phyloP scores from a whole-genome alignment of 129 eudicot species.

The Logfia minima region DNA sequence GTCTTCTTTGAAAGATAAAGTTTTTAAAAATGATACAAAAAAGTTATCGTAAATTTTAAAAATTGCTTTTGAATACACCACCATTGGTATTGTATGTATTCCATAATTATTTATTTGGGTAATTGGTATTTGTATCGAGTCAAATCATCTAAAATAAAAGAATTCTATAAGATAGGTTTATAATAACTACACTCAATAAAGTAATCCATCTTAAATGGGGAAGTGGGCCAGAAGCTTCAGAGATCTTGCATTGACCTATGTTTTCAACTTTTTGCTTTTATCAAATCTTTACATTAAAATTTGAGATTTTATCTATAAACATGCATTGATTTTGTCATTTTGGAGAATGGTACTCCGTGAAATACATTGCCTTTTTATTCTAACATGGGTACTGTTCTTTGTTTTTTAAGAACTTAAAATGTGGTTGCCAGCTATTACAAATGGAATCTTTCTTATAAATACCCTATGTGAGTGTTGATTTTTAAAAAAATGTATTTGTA shows the following conservation, averaged over 20 bases:
- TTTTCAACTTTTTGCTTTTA: neutral
- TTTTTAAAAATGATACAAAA: neutral
- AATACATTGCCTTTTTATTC: neutral
- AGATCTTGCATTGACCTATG: constrained; percentile 10
- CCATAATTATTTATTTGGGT: no score
- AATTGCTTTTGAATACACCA: neutral
- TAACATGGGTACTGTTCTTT: neutral
- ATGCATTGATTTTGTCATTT: neutral
- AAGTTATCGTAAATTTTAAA: neutral
- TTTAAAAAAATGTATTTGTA: neutral
- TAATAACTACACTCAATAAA: constrained; percentile 4
- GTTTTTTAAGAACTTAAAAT: neutral
- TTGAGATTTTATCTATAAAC: neutral
- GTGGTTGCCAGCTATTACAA: constrained; percentile 19
- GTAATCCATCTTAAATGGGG: constrained; percentile 14
- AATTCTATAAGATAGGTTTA: neutral
- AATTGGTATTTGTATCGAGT: no score
- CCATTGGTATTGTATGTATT: no score
- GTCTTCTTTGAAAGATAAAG: no score
- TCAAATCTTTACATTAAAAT: neutral
- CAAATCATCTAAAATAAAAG: no score
- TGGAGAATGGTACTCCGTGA: constrained; percentile 12
- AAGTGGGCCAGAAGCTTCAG: constrained; percentile 17
- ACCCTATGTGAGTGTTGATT: neutral
- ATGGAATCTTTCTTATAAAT: constrained; percentile 11